Evolutionary conservation across 257 asterid genomes (phyloP).

Genomic region (Salvia miltiorrhiza): DNA sequence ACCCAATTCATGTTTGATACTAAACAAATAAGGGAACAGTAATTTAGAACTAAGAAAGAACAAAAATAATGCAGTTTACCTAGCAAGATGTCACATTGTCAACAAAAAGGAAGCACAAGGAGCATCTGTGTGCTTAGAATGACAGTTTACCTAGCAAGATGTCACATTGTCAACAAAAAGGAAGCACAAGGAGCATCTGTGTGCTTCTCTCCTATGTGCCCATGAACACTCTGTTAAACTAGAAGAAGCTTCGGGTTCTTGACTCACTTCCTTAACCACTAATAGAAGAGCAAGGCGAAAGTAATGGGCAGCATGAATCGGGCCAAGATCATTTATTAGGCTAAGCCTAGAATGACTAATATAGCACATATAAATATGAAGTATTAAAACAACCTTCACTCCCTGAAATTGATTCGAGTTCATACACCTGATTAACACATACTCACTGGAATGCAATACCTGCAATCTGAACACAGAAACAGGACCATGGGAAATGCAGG

Average conservation of each 20-base stretch:
- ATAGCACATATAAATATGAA: not conserved
- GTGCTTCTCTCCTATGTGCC: not conserved
- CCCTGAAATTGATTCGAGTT: not conserved
- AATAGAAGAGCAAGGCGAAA: not conserved
- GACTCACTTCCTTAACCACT: not conserved
- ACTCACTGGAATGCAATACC: not conserved
- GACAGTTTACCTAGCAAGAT: not conserved
- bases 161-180: not conserved
- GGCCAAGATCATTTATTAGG: not conserved
- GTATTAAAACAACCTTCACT: not conserved
- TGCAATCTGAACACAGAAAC: not conserved
- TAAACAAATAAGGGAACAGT: not conserved
- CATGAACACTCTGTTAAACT: not conserved
- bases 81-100: not conserved
- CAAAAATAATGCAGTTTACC: not conserved
- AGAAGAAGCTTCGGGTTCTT: not conserved
- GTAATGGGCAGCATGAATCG: not conserved
- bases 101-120: not conserved
- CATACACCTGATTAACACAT: not conserved
- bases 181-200: not conserved
- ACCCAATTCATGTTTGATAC: constrained; percentile 1
- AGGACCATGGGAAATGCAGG: not conserved
- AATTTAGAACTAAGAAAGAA: not conserved
- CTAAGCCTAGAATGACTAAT: not conserved
- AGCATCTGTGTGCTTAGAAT: not conserved